Evolutionary conservation across 192 early-diverging fungal species (phyloP).

Genomic region (Thamnidium elegans): DNA sequence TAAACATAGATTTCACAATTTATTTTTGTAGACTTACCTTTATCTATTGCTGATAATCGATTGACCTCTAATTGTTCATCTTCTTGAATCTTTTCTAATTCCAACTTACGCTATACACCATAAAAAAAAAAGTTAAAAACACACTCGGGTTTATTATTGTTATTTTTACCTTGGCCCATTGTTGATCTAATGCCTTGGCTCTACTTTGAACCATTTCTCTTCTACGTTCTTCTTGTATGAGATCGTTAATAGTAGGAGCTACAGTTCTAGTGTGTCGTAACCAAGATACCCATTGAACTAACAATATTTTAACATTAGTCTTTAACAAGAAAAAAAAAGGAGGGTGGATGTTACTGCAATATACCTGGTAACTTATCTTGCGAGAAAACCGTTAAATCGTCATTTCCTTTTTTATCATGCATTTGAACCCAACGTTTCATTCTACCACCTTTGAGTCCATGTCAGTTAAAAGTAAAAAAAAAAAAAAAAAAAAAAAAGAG

Average conservation of each 20-base stretch:
- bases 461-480: background rate
- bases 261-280: slow-evolving; percentile 30
- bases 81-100: slow-evolving; percentile 1
- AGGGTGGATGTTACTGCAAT: background rate
- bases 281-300: slow-evolving; percentile 42
- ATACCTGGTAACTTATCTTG: slow-evolving; percentile 35
- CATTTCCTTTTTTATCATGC: slow-evolving; percentile 13
- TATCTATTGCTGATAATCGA: background rate
- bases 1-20: background rate
- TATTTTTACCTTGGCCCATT: slow-evolving; percentile 23
- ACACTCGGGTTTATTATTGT: background rate
- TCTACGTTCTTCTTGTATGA: slow-evolving; percentile 22
- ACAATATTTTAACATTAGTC: background rate
- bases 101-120: slow-evolving; percentile 16
- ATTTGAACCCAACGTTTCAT: slow-evolving; percentile 37
- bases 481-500: background rate
- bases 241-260: slow-evolving; percentile 25
- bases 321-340: background rate
- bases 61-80: background rate
- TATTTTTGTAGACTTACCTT: background rate
- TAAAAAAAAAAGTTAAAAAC: background rate
- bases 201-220: slow-evolving; percentile 23
- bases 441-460: slow-evolving; percentile 22
- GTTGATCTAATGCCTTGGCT: slow-evolving; percentile 31
- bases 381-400: slow-evolving; percentile 21